Evolutionary conservation across 805 yeast species (phyloP).

Genomic region (Wickerhamomyces bovis): DNA sequence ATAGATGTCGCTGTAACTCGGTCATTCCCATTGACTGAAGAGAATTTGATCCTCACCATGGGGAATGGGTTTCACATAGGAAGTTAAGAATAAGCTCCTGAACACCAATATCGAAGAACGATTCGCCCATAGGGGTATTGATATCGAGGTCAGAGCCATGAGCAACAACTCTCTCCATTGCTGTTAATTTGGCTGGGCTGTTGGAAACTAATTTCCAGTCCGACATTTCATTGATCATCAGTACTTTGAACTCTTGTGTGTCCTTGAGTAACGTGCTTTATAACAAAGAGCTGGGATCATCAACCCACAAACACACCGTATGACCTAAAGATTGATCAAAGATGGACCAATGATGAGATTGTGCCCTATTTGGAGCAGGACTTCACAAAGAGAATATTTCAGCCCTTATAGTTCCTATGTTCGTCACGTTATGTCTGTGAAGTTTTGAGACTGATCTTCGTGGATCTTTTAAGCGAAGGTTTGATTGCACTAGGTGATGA

Average conservation of each 20-base stretch:
- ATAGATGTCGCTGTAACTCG: slow-evolving; percentile 41
- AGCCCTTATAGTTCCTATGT: slow-evolving; percentile 51
- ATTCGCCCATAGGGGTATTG: slow-evolving; percentile 22
- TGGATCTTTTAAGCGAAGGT: slow-evolving; percentile 21
- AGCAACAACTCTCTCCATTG: slow-evolving; percentile 65
- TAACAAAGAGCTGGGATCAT: slow-evolving; percentile 49
- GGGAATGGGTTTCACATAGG: slow-evolving; percentile 57
- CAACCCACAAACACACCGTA: slow-evolving; percentile 35
- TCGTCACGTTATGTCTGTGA: slow-evolving; percentile 55
- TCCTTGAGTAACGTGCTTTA: slow-evolving; percentile 27
- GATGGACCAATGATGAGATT: slow-evolving; percentile 13
- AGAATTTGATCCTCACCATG: slow-evolving; percentile 39
- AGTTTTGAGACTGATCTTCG: slow-evolving; percentile 37
- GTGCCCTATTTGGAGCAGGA: slow-evolving; percentile 4
- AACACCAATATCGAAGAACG: slow-evolving; percentile 34
- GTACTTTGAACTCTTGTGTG: slow-evolving; percentile 54
- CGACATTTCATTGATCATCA: slow-evolving; percentile 52
- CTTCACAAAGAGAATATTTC: slow-evolving; percentile 32
- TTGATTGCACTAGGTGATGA: not conserved
- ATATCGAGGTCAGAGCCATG: slow-evolving; percentile 37
- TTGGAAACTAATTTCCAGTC: slow-evolving; percentile 25
- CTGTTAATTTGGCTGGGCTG: slow-evolving; percentile 52
- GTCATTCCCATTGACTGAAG: slow-evolving; percentile 48
- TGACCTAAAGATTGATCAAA: slow-evolving; percentile 33
- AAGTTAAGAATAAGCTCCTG: slow-evolving; percentile 36